phyloP scores from a whole-genome alignment of 75 land plant species.

The Ceratopteris richardii region DNA sequence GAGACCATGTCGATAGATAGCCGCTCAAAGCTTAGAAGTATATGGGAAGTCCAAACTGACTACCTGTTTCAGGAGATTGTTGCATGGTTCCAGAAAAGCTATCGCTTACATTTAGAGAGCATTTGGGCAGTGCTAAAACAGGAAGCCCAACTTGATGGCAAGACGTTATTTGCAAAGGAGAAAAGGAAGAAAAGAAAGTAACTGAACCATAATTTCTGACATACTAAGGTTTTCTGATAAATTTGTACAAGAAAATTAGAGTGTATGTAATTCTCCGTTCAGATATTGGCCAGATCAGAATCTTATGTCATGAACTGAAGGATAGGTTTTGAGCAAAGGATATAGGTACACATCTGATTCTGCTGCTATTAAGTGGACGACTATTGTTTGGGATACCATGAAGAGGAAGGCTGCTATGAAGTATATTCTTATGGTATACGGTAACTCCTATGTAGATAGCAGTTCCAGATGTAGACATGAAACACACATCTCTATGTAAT shows the following conservation, averaged over 20 bases:
- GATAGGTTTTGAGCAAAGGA: neutral
- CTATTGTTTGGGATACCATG: too few relatives aligned
- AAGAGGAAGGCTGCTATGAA: too few relatives aligned
- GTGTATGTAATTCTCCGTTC: neutral
- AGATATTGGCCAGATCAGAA: too few relatives aligned
- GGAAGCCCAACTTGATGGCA: constrained; percentile 42
- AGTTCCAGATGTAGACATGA: too few relatives aligned
- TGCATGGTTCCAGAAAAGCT: constrained; percentile 59
- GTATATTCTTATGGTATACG: too few relatives aligned
- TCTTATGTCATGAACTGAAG: too few relatives aligned
- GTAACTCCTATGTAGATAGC: too few relatives aligned
- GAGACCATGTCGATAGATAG: constrained; percentile 43
- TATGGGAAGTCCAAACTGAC: constrained; percentile 46
- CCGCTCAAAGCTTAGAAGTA: constrained; percentile 33
- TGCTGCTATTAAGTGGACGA: too few relatives aligned
- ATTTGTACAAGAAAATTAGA: neutral
- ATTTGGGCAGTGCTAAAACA: constrained; percentile 53
- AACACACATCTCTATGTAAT: too few relatives aligned
- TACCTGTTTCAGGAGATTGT: constrained; percentile 45
- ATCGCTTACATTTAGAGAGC: constrained; percentile 32
- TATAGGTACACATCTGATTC: neutral
- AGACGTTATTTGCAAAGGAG: constrained; percentile 30
- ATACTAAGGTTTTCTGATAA: neutral
- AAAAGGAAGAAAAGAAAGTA: constrained; percentile 24
- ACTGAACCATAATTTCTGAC: neutral